Percentiles rank a stretch among this genome's conserved stretches.
These are phyloP conservation scores for Carex cristatella DNA, from an alignment of 176 grass and related monocot species.

Conservation along the genomic window DNA sequence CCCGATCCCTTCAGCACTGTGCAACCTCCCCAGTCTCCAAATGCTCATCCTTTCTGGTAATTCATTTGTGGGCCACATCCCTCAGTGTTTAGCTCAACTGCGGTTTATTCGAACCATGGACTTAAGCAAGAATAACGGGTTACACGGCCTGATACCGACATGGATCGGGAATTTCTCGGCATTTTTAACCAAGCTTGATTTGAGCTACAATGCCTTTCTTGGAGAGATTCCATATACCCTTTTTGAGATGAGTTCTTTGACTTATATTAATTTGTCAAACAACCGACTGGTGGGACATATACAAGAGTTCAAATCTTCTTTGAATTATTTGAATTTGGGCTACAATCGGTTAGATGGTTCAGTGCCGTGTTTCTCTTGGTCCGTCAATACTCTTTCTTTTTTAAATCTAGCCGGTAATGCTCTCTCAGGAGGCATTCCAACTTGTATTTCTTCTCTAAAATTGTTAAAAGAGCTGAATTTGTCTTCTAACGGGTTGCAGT, in stretches of 20 bases:
- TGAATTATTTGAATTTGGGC: conserved; percentile 27
- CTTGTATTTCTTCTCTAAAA: conserved; percentile 47
- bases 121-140: conserved; percentile 18
- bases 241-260: conserved; percentile 19
- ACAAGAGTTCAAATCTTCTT: conserved; percentile 16
- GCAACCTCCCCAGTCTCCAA: conserved; percentile 10
- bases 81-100: conserved; percentile 16
- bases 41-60: conserved; percentile 14
- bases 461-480: conserved; percentile 57
- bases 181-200: conserved; percentile 16
- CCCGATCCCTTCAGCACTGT: conserved; percentile 34
- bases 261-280: conserved; percentile 16
- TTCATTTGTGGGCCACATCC: conserved; percentile 35
- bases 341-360: conserved; percentile 19
- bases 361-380: conserved; percentile 21
- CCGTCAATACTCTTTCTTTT: conserved; percentile 26
- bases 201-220: conserved; percentile 15
- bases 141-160: background rate
- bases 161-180: conserved; percentile 22
- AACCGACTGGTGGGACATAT: conserved; percentile 4
- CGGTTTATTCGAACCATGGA: conserved; percentile 11
- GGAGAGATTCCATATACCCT: conserved; percentile 22
- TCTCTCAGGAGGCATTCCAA: conserved; percentile 62
- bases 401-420: conserved; percentile 66
- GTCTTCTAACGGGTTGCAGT: conserved; percentile 57